Conservation (phyloP, 768 basidiomycete genomes). For the Dendrothele bispora region DNA sequence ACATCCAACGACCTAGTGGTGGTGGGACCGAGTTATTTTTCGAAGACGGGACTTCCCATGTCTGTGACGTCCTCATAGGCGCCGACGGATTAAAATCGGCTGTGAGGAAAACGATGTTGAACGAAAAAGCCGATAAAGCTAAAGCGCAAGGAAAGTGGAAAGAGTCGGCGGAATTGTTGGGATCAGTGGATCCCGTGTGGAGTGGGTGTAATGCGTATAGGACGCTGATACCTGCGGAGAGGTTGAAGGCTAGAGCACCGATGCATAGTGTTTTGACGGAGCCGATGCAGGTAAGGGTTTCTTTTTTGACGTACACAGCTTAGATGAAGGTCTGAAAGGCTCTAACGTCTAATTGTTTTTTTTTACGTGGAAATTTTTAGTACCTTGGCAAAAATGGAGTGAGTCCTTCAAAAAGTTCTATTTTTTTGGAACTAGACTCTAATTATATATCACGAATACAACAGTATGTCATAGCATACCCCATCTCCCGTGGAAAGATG, state of each 20-base stretch:
- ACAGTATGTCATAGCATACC: slow-evolving; percentile 64
- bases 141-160: slow-evolving; percentile 31
- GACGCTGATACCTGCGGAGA: slow-evolving; percentile 53
- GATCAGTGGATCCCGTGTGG: slow-evolving; percentile 54
- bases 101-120: slow-evolving; percentile 32
- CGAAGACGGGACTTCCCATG: slow-evolving; percentile 56
- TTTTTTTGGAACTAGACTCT: too few relatives aligned
- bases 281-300: slow-evolving; percentile 44
- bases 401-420: neutral
- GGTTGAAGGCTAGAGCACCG: slow-evolving; percentile 40
- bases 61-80: slow-evolving; percentile 59
- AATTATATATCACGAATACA: too few relatives aligned
- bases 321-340: too few relatives aligned
- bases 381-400: slow-evolving; percentile 56
- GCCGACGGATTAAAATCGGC: slow-evolving; percentile 21
- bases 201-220: slow-evolving; percentile 62
- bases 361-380: slow-evolving; percentile 31
- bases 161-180: slow-evolving; percentile 40
- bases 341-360: neutral
- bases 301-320: too few relatives aligned
- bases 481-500: slow-evolving; percentile 54
- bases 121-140: slow-evolving; percentile 35
- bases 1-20: slow-evolving; percentile 41
- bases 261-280: slow-evolving; percentile 47
- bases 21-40: slow-evolving; percentile 55